Evolutionary conservation across 2,329 filamentous ascomycete genomes (phyloP).

Genomic region (Lachnellula cervina): DNA sequence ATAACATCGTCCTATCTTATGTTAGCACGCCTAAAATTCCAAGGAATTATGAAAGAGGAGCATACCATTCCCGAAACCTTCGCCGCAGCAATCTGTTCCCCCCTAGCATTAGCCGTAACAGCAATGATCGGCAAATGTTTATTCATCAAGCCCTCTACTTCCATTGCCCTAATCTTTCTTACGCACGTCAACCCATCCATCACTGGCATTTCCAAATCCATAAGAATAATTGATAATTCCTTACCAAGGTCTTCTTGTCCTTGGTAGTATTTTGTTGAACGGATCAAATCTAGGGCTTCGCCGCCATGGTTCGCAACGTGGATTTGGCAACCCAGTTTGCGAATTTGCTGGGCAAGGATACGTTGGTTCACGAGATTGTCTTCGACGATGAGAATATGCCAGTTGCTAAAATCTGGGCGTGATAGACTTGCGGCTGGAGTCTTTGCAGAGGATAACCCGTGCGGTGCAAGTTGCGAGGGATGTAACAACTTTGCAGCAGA

Average conservation of each 20-base stretch:
- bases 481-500: not conserved
- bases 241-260: constrained; percentile 84
- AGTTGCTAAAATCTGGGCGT: constrained; percentile 45
- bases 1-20: constrained; percentile 61
- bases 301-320: constrained; percentile 59
- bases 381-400: constrained; percentile 73
- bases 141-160: constrained; percentile 52
- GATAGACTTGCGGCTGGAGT: not conserved
- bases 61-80: constrained; percentile 67
- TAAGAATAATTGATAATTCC: constrained; percentile 58
- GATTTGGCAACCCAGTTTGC: constrained; percentile 53
- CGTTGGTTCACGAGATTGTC: constrained; percentile 82
- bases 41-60: constrained; percentile 13
- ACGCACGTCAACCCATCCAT: constrained; percentile 77
- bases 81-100: constrained; percentile 66
- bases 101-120: constrained; percentile 70
- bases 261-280: constrained; percentile 60
- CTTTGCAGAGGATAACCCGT: not conserved
- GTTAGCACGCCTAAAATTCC: constrained; percentile 7
- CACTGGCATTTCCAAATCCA: constrained; percentile 79
- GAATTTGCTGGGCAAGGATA: constrained; percentile 58
- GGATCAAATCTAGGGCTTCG: constrained; percentile 71
- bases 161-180: constrained; percentile 61
- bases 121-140: constrained; percentile 69
- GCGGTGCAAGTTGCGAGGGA: not conserved